A percentile compares a stretch with the other conserved stretches of the same genome.
Evolutionary conservation across 2,329 filamentous ascomycete genomes (phyloP).

Genomic region (Emmonsia crescens): DNA sequence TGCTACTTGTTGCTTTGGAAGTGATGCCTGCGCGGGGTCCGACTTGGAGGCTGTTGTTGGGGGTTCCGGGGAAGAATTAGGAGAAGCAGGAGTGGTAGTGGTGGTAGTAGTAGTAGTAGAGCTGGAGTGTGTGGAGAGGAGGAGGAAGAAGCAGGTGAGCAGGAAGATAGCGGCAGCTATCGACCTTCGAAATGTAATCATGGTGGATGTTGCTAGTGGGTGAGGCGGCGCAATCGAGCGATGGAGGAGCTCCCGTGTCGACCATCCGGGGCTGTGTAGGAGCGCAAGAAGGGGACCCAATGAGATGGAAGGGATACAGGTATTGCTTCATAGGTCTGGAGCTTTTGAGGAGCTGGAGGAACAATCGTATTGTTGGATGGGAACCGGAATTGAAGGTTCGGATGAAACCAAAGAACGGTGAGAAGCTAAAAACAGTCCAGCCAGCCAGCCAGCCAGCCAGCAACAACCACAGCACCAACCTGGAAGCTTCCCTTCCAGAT

Average conservation of each 20-base stretch:
- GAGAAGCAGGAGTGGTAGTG: constrained; percentile 23
- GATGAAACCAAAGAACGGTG: background rate
- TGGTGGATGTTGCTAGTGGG: constrained; percentile 26
- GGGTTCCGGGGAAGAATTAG: background rate
- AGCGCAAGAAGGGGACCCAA: no score
- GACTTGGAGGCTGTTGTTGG: background rate
- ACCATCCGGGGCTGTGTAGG: background rate
- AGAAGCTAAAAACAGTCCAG: no score
- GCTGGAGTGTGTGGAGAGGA: constrained; percentile 49
- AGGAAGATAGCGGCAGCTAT: constrained; percentile 60
- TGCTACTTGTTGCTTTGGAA: background rate
- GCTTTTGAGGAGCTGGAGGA: no score
- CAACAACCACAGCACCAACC: background rate
- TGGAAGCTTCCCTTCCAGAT: background rate
- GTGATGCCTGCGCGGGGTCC: no score
- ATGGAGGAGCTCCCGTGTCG: background rate
- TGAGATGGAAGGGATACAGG: no score
- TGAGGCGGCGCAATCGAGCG: background rate
- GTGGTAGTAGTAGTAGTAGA: constrained; percentile 37
- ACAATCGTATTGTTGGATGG: background rate
- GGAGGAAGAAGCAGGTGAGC: constrained; percentile 57
- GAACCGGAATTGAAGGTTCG: background rate
- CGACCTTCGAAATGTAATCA: constrained; percentile 71
- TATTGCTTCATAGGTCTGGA: no score
- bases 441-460: background rate